phyloP scores from a whole-genome alignment of 768 basidiomycete species.

The Macrolepiota dolichaula region DNA sequence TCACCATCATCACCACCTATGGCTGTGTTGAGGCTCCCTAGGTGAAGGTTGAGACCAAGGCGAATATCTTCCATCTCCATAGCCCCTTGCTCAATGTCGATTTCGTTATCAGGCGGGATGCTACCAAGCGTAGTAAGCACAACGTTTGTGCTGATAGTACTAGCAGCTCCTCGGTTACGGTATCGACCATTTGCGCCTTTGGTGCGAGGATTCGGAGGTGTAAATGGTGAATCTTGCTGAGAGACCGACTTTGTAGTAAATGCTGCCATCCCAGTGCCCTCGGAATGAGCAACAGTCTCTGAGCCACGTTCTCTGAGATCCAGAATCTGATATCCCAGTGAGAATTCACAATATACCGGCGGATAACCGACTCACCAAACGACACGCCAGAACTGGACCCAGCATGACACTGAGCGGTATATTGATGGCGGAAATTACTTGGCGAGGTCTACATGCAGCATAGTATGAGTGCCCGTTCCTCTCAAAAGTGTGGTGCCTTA shows the following conservation, averaged over 20 bases:
- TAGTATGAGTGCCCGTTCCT: slow-evolving; percentile 9
- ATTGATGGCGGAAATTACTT: slow-evolving; percentile 79
- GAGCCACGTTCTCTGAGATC: slow-evolving; percentile 81
- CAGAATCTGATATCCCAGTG: slow-evolving; percentile 49
- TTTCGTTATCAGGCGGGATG: slow-evolving; percentile 48
- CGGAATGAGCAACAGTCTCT: slow-evolving; percentile 72
- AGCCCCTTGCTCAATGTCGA: slow-evolving; percentile 48
- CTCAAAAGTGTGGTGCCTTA: slow-evolving; percentile 26
- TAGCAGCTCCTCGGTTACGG: slow-evolving; percentile 41
- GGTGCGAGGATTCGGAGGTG: slow-evolving; percentile 43
- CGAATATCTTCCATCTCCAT: slow-evolving; percentile 59
- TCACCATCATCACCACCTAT: slow-evolving; percentile 51
- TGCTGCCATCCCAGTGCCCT: slow-evolving; percentile 64
- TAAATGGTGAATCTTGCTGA: slow-evolving; percentile 53
- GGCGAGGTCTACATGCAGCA: slow-evolving; percentile 56
- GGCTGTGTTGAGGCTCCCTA: slow-evolving; percentile 47
- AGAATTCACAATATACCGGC: slow-evolving; percentile 3
- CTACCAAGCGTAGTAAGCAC: slow-evolving; percentile 64
- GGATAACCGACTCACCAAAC: slow-evolving; percentile 45
- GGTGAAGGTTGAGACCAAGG: slow-evolving; percentile 49
- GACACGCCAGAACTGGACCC: slow-evolving; percentile 74
- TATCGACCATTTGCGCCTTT: slow-evolving; percentile 35
- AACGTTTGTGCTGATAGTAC: slow-evolving; percentile 58
- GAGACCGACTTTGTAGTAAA: slow-evolving; percentile 64
- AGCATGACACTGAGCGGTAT: slow-evolving; percentile 86